Evolutionary conservation across 768 basidiomycete species (phyloP), one percentile per base, ranked within the genome.

Genomic region (Hygrocybe coccinea): DNA sequence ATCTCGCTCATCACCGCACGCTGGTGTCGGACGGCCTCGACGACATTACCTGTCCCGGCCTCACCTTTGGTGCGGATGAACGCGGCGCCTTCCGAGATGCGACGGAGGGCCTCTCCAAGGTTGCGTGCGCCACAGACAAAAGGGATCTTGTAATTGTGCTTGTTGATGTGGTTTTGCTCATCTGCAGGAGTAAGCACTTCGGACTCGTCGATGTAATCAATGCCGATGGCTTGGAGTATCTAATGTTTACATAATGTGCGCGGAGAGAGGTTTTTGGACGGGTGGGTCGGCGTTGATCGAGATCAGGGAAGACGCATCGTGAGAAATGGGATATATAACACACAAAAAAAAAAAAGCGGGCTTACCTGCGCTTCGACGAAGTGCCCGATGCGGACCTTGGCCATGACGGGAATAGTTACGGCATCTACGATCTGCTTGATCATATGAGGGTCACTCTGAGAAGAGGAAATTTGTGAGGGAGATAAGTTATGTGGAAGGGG

Each of bases 61-160:
- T 91, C 88, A 53, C 93, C 95, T 74, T 98, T 99, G 56, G 95
- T 97, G 62, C 97, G 92, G 73, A 99, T 94, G 81, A 98, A 94
- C 0, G 97, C 92, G 1, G 95, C 95, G 45, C 97, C 97, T 70
- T 99, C 97, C 21, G 90, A 91, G 64, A 99, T 97, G 59, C 97
- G 85, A 38, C 97, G 86, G 5, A 99, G 79, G 3, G 97, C 97
- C 72, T 98, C 95, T 52, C 97, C 97, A 29, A 99, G 83, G 70
- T 95, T 87, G 53, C 91, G 87, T 56, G 92, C 91, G 55, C 97
- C 97, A 62, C 95, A 98, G 2, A 99, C 97, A 64, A 97, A 95
- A 10, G 94, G 94, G 12, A 93, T 80, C 69, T 97, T 97, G 82
- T 87, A 97, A 39, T 80, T 78, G 74, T 97, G 92, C 72, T 99